Conservation (phyloP, 2,329 filamentous ascomycete species). For the Aspergillus novofumigatus region DNA sequence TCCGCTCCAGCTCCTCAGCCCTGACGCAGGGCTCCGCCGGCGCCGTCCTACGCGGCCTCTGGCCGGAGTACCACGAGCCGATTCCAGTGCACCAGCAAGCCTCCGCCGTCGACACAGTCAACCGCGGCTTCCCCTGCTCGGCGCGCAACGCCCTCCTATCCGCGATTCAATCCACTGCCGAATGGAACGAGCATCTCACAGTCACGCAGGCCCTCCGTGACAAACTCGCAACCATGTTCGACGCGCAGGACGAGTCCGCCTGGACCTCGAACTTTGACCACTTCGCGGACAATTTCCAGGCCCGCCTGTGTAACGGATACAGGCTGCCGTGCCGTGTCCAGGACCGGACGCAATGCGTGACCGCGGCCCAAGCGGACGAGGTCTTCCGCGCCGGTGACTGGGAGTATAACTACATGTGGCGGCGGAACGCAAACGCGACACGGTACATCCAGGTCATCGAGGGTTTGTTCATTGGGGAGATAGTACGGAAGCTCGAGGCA, state of each 20-base stretch:
- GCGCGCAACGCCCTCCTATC: slow-evolving; percentile 20
- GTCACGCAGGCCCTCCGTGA: slow-evolving; percentile 29
- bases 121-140: slow-evolving; percentile 33
- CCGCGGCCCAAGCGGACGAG: slow-evolving; percentile 27
- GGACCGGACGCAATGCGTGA: slow-evolving; percentile 30
- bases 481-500: slow-evolving; percentile 28
- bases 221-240: slow-evolving; percentile 29
- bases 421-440: slow-evolving; percentile 29
- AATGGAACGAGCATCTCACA: slow-evolving; percentile 34
- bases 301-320: slow-evolving; percentile 39
- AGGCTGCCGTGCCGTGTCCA: slow-evolving; percentile 28
- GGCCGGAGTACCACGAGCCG: slow-evolving; percentile 28
- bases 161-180: slow-evolving; percentile 23
- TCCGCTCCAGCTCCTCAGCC: slow-evolving; percentile 34
- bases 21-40: slow-evolving; percentile 36
- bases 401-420: slow-evolving; percentile 42
- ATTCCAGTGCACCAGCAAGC: slow-evolving; percentile 37
- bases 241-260: slow-evolving; percentile 18
- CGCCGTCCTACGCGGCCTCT: slow-evolving; percentile 37
- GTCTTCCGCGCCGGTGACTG: slow-evolving; percentile 40
- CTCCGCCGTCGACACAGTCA: slow-evolving; percentile 32
- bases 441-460: slow-evolving; percentile 36
- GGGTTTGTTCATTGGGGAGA: slow-evolving; percentile 37
- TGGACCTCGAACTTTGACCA: slow-evolving; percentile 38
- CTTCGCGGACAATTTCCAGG: slow-evolving; percentile 41